These are phyloP conservation scores for Hyparrhenia diplandra DNA, from an alignment of 176 grass and related monocot species.

Conservation along the genomic window DNA sequence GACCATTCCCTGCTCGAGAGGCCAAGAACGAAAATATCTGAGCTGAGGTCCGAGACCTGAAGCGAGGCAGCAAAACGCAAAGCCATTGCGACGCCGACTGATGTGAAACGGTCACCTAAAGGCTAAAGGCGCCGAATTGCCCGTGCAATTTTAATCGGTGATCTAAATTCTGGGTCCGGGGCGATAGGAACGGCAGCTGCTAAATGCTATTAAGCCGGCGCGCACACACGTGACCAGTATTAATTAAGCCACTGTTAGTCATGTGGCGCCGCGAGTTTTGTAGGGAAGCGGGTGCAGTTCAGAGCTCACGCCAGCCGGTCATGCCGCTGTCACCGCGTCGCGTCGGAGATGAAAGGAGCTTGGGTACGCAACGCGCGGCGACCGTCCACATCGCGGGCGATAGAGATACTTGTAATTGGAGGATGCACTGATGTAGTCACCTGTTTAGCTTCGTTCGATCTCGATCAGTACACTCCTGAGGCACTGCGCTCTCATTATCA, in stretches of 20 bases:
- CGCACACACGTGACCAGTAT: slow-evolving; percentile 10
- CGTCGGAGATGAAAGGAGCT: not conserved
- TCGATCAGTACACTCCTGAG: not conserved
- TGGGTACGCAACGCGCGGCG: not conserved
- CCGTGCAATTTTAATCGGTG: not conserved
- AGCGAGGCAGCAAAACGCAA: not conserved
- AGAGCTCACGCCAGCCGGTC: not conserved
- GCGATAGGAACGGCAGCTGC: not conserved
- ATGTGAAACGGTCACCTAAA: not conserved
- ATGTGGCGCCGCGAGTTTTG: not conserved
- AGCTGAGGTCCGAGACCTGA: not conserved
- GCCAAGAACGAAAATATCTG: slow-evolving; percentile 10
- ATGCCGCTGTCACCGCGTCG: not conserved
- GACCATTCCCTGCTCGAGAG: not conserved
- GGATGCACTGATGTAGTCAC: not conserved
- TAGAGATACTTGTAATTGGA: not conserved
- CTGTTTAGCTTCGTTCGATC: not conserved
- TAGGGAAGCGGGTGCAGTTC: not conserved
- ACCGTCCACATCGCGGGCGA: slow-evolving; percentile 2
- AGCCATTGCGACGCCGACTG: not conserved
- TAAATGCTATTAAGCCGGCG: not conserved
- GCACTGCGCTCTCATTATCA: not conserved
- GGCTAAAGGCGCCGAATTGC: not conserved
- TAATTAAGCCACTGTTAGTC: not conserved
- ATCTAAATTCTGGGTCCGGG: not conserved